Conservation (phyloP, 352 stramenopile genomes). For the Pythium myriotylum region DNA sequence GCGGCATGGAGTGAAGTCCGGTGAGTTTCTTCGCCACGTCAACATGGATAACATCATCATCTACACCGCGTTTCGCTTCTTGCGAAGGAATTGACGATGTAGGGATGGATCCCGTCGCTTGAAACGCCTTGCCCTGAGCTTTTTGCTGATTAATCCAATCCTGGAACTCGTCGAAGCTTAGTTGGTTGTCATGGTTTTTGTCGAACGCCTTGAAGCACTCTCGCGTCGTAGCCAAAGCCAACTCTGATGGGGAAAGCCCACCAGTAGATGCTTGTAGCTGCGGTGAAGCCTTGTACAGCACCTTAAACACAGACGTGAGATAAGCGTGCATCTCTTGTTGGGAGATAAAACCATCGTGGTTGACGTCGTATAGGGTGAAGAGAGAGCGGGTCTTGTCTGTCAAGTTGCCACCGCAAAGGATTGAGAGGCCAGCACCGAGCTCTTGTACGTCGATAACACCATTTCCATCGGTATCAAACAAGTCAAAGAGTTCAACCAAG, state of each 20-base stretch:
- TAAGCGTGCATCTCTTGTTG: constrained; percentile 84
- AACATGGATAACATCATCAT: constrained; percentile 48
- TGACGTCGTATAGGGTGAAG: constrained; percentile 85
- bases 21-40: constrained; percentile 76
- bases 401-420: constrained; percentile 79
- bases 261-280: constrained; percentile 54
- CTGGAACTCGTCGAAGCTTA: constrained; percentile 84
- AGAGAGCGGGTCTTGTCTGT: constrained; percentile 75
- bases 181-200: constrained; percentile 69
- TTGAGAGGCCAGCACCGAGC: constrained; percentile 83
- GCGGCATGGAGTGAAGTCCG: constrained; percentile 57
- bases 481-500: constrained; percentile 71
- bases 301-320: constrained; percentile 83
- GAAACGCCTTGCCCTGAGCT: constrained; percentile 5
- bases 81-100: constrained; percentile 1
- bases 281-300: constrained; percentile 85
- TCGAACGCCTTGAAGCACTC: constrained; percentile 82
- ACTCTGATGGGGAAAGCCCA: constrained; percentile 50
- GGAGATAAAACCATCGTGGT: constrained; percentile 82
- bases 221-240: constrained; percentile 74
- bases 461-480: constrained; percentile 85
- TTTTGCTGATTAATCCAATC: constrained; percentile 77
- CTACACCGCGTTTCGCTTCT: not conserved
- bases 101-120: not conserved
- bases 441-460: constrained; percentile 86